Evolutionary conservation across 306 rosid species (phyloP), one percentile per base, ranked within the genome.

Genomic region (Sicyos edulis): DNA sequence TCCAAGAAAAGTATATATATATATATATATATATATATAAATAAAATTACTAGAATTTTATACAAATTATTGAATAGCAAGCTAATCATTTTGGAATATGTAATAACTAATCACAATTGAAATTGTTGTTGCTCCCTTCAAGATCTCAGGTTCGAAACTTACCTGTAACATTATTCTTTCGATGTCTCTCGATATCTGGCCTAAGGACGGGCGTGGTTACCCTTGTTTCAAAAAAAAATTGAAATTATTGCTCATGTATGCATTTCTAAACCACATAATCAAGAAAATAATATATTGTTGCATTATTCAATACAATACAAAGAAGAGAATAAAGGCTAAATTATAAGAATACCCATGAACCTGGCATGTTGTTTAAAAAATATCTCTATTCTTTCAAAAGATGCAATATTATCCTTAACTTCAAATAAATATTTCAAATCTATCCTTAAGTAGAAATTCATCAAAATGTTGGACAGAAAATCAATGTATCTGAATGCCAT

Each of bases 261-360:
- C 63, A 57, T 57, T 22, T 57, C 63, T 32, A 57, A 57, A 7
- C 19, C 45, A 60, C 45, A 59, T 4, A 14, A 32, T 26, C 21
- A 29, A 5, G 9, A 10, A 64, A 64, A 64, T 42, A 64, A 40
- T 44, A 64, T n/a, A 20, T 42, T 42, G 53, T 17, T 40, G 53
- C 70, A 42, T 64, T 64, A 64, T 64, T 64, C 10, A 42, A 40
- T 64, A 64, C 45, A n/a, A 64, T 11, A 64, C 0, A 37, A 42
- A 64, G 32, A 64, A 64, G n/a, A 40, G 2, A 64, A 40, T 64
- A 64, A 42, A 8, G 16, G 5, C 5, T 47, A 2, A 47, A 12
- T 10, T 47, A 47, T 47, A 47, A 47, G 8, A 47, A 47, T 10
- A 10, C 15, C 15, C 16, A 0, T 20, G 61, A 55, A 20, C 6